Evolutionary conservation across 768 basidiomycete species (phyloP).

Genomic region (Porphyrellus cyaneotinctus): DNA sequence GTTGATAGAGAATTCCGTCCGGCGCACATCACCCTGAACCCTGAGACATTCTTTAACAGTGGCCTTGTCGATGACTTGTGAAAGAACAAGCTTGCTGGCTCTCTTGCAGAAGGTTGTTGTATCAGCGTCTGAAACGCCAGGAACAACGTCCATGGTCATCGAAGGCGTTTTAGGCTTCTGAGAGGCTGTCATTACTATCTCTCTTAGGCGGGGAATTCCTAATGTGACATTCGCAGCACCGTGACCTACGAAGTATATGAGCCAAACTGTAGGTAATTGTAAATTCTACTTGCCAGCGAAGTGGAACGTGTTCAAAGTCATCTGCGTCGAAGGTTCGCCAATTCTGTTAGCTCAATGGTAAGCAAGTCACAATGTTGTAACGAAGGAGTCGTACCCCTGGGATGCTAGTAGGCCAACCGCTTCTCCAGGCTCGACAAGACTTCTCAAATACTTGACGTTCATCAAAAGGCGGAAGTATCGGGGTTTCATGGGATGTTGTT

Average conservation of each 20-base stretch:
- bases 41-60: slow-evolving; percentile 75
- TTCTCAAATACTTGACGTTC: slow-evolving; percentile 90
- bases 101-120: slow-evolving; percentile 82
- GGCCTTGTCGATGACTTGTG: slow-evolving; percentile 83
- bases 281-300: slow-evolving; percentile 70
- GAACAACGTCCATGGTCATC: slow-evolving; percentile 78
- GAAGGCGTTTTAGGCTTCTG: slow-evolving; percentile 95
- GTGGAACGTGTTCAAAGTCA: slow-evolving; percentile 99
- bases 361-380: neutral
- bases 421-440: slow-evolving; percentile 94
- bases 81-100: slow-evolving; percentile 78
- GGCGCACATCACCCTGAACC: slow-evolving; percentile 61
- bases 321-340: slow-evolving; percentile 98
- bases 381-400: slow-evolving; percentile 67
- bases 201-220: slow-evolving; percentile 96
- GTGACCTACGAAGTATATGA: slow-evolving; percentile 58
- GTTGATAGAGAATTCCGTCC: slow-evolving; percentile 74
- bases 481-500: slow-evolving; percentile 43
- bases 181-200: slow-evolving; percentile 99
- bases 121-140: slow-evolving; percentile 48
- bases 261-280: neutral
- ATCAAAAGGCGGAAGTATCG: slow-evolving; percentile 76
- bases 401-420: slow-evolving; percentile 97
- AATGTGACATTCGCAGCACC: slow-evolving; percentile 99
- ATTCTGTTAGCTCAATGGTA: slow-evolving; percentile 49